Conservation (phyloP, 2,329 filamentous ascomycete genomes). For the Clathrospora elynae region DNA sequence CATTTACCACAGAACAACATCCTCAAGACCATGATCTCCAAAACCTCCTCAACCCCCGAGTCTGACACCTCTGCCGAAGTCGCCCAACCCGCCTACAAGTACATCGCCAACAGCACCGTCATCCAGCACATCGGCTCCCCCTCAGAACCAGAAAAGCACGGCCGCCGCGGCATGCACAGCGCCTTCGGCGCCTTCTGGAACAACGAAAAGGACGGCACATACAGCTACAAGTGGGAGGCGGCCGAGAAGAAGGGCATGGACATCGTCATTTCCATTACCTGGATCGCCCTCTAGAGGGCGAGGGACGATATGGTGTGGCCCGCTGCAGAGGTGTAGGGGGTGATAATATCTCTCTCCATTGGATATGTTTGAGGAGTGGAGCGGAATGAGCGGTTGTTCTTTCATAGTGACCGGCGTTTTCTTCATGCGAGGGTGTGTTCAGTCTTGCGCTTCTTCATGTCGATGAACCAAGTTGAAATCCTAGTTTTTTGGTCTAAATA, state of each 20-base stretch:
- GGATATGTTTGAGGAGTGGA: too few relatives aligned
- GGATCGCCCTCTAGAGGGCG: slow-evolving; percentile 62
- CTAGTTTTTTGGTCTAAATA: neutral
- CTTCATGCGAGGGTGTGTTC: slow-evolving; percentile 6
- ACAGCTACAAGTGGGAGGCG: slow-evolving; percentile 81
- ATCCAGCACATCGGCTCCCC: slow-evolving; percentile 76
- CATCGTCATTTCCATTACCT: slow-evolving; percentile 64
- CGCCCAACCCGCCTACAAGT: slow-evolving; percentile 76
- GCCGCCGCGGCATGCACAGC: slow-evolving; percentile 87
- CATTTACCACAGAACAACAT: slow-evolving; percentile 68
- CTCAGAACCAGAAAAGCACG: slow-evolving; percentile 64
- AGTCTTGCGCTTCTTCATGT: slow-evolving; percentile 9
- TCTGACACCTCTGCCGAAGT: slow-evolving; percentile 10
- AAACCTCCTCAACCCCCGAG: slow-evolving; percentile 65
- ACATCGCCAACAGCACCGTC: slow-evolving; percentile 96
- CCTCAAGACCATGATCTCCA: slow-evolving; percentile 76
- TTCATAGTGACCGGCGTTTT: slow-evolving; percentile 14
- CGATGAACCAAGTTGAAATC: slow-evolving; percentile 13
- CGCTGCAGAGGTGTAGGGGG: slow-evolving; percentile 6
- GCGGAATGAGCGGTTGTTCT: slow-evolving; percentile 1
- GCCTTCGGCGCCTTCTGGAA: slow-evolving; percentile 88
- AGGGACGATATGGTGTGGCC: neutral
- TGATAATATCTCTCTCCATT: too few relatives aligned
- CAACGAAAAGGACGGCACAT: slow-evolving; percentile 88
- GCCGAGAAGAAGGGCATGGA: slow-evolving; percentile 59